Evolutionary conservation across 305 asterid species (phyloP), one percentile per base, ranked within the genome.

Genomic region (Euphrasia arctica): DNA sequence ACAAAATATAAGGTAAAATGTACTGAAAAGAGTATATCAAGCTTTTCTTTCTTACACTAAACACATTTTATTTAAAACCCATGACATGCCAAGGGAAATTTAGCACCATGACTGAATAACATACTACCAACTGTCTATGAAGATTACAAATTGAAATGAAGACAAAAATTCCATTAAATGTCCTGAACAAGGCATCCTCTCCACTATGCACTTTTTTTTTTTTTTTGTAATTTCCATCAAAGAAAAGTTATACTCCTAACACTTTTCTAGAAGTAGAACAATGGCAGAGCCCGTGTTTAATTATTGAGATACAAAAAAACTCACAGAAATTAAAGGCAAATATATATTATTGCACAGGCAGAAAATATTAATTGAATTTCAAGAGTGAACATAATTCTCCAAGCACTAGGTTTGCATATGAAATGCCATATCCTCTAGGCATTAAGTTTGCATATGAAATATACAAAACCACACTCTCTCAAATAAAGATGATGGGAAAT

Each of bases 391-490:
- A 59, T 15, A 68, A 39, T 22, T 51, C 63, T 50, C 32, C 25
- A 8, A 14, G 54, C 50, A 42, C 7, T 39, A 22, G 42, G 42
- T 62, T 45, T 39, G 9, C 4, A 45, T 5, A 45, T 62, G 66
- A 62, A 61, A 45, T 43, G 22, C 36, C 54, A 45, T 62, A 12
- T 47, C 28, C 43, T 43, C 42, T 62, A 57, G 63, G 58, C 49
- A 14, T 27, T 60, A 12, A 51, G 34, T 27, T 45, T 48, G 25
- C 47, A 64, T 32, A 39, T 51, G 51, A 63, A 57, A 67, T 43
- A 32, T 63, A 58, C 50, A 72, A 55, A 36, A 32, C 58, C 54
- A 9, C 27, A 51, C 58, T 58, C 54, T 63, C 49, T 64, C 29
- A 1, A 34, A 9, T 34, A 18, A 58, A 63, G 58, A 58, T 42